Base-by-base conservation (phyloP, 805 yeast species). In the Metschnikowia aberdeeniae region DNA sequence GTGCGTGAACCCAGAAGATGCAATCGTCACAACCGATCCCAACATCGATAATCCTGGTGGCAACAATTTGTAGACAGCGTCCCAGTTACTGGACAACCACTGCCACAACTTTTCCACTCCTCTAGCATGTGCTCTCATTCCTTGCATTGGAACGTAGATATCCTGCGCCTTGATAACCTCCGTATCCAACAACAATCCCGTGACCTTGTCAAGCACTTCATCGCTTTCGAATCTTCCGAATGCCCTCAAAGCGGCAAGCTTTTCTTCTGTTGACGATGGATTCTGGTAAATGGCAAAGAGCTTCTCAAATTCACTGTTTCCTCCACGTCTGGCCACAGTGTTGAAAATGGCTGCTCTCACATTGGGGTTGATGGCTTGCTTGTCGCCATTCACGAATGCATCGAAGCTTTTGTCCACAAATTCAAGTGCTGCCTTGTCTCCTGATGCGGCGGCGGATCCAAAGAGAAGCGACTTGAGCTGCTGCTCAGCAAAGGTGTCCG, bases 11-110 rank as follows among this genome's bases (percentile, higher is more conserved):
- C 84, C 80, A 20, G 81, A 66, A 33, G 86, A 76, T 39, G 82
- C 68, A 30, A 85, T 51, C 28, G 75, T 71, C 33, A 92, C 85
- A 47, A 93, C 82, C 14, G 83, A 72, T 17, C 92, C 85, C 56
- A 92, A 73, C 87, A 89, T 80, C 20, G 89, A 75, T 52, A 84
- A 75, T 10, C 88, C 84, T 12, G 95, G 88, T 42, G 97, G 96
- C 61, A 89, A 76, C 58, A 76, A 70, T 62, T 79, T 75, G 55
- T 68, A 67, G 49, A 92, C 60, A 36, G 70, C 75, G 46, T 80
- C 89, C 92, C 95, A 92, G 65, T 90, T 82, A 11, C 48, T 57
- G 56, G 76, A 74, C 55, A 81, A 59, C 96, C 96, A 92, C 13
- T 58, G 44, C 88, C 90, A 90, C 53, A 84, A 67, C 10, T 80